phyloP scores from a whole-genome alignment of 352 stramenopile species.

The Phytophthora citricola region DNA sequence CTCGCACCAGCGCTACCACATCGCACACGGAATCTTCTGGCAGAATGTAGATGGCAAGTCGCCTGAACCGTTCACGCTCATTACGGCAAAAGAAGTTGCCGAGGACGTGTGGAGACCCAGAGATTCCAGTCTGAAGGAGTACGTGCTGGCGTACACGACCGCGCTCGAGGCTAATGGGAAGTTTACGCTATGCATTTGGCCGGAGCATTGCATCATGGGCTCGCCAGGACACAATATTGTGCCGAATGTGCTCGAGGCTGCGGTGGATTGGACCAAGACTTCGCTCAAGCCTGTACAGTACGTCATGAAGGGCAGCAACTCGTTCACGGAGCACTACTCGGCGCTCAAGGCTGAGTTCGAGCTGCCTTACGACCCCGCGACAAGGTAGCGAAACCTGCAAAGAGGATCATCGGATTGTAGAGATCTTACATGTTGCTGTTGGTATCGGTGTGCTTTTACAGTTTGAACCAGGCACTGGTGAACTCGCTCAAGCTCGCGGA shows the following conservation, averaged over 20 bases:
- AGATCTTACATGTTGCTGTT: slow-evolving; percentile 8
- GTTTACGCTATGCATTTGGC: slow-evolving; percentile 96
- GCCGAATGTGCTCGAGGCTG: slow-evolving; percentile 75
- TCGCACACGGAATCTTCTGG: slow-evolving; percentile 96
- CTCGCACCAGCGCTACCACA: slow-evolving; percentile 96
- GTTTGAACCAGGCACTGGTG: slow-evolving; percentile 90
- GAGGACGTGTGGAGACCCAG: slow-evolving; percentile 63
- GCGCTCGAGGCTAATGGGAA: slow-evolving; percentile 87
- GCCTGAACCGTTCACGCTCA: slow-evolving; percentile 93
- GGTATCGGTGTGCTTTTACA: slow-evolving; percentile 15
- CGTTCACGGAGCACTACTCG: slow-evolving; percentile 97
- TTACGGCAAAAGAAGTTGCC: slow-evolving; percentile 84
- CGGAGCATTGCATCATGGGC: slow-evolving; percentile 97
- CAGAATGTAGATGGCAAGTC: slow-evolving; percentile 61
- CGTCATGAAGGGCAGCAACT: slow-evolving; percentile 95
- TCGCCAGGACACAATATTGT: slow-evolving; percentile 92
- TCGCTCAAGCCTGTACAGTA: slow-evolving; percentile 80
- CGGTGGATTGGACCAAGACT: slow-evolving; percentile 86
- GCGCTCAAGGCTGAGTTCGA: slow-evolving; percentile 94
- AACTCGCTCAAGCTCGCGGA: slow-evolving; percentile 84
- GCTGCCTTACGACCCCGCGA: slow-evolving; percentile 71
- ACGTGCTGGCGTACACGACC: slow-evolving; percentile 92
- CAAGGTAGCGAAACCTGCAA: slow-evolving; percentile 42
- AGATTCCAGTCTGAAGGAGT: slow-evolving; percentile 74
- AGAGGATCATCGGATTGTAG: slow-evolving; percentile 8